A percentile compares a stretch with the other conserved stretches of the same genome.
Evolutionary conservation across 208 protist genomes (phyloP).

Genomic region (Tritrichomonas musculus): DNA sequence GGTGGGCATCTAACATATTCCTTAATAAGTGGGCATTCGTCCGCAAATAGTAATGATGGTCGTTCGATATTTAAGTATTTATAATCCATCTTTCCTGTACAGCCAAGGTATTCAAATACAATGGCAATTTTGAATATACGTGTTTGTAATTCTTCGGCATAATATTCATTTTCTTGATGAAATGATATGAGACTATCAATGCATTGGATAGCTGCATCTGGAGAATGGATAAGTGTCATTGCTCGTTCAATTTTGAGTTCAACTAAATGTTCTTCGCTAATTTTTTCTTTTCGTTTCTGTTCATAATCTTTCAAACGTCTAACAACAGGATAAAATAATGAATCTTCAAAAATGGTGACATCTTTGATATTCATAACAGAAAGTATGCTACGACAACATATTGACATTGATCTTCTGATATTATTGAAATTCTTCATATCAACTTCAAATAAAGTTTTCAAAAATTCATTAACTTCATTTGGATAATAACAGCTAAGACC

Average conservation of each 20-base stretch:
- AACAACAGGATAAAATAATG: background rate
- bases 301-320: background rate
- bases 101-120: background rate
- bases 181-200: background rate
- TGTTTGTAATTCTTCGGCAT: background rate
- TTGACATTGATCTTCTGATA: background rate
- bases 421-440: background rate
- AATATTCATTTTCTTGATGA: background rate
- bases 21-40: too few species aligned
- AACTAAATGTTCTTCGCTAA: background rate
- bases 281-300: too few species aligned
- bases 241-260: background rate
- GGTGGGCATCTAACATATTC: background rate
- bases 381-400: background rate
- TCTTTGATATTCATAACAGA: background rate
- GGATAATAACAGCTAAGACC: background rate
- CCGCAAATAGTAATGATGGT: background rate
- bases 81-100: background rate
- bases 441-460: background rate
- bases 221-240: background rate
- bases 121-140: background rate
- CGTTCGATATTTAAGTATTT: background rate
- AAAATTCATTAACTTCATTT: background rate
- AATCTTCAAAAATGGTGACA: background rate
- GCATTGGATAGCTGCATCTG: background rate